phyloP scores from a whole-genome alignment of 371 early-diverging fungal genomes.

The Saksenaea oblongispora region DNA sequence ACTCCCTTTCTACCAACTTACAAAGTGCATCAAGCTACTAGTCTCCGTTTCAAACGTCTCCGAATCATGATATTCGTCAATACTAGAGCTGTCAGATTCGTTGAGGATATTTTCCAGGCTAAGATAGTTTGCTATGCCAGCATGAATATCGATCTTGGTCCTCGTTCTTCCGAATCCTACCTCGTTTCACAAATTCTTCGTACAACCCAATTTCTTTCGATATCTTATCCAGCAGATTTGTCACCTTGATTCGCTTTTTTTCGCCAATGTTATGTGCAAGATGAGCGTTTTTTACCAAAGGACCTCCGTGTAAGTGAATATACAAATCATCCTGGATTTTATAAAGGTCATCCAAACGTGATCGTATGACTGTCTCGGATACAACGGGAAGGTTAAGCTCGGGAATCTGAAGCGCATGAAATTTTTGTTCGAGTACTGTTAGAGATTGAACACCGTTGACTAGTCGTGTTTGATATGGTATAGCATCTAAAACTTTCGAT shows the following conservation, averaged over 20 bases:
- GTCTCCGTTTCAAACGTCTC: conserved; percentile 46
- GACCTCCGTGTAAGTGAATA: conserved; percentile 25
- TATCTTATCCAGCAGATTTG: conserved; percentile 62
- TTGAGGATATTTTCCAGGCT: conserved; percentile 57
- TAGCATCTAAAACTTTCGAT: conserved; percentile 39
- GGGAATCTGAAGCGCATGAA: conserved; percentile 60
- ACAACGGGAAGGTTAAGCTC: conserved; percentile 67
- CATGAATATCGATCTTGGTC: neutral
- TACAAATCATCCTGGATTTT: conserved; percentile 31
- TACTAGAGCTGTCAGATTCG: conserved; percentile 42
- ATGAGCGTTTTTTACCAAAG: conserved; percentile 33
- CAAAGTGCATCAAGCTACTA: conserved; percentile 32
- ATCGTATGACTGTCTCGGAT: conserved; percentile 60
- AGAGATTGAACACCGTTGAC: conserved; percentile 64
- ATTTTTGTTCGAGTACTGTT: conserved; percentile 58
- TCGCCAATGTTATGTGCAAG: conserved; percentile 33
- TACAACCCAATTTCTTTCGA: conserved; percentile 69
- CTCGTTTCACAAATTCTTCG: conserved; percentile 76
- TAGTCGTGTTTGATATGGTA: conserved; percentile 48
- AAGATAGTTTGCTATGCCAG: conserved; percentile 43
- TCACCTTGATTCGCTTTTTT: conserved; percentile 49
- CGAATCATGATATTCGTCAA: conserved; percentile 38
- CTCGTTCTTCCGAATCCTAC: conserved; percentile 32
- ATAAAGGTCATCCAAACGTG: conserved; percentile 63
- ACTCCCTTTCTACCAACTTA: conserved; percentile 15